Evolutionary conservation across 2,329 filamentous ascomycete genomes (phyloP).

Genomic region (Cercospora sp.): DNA sequence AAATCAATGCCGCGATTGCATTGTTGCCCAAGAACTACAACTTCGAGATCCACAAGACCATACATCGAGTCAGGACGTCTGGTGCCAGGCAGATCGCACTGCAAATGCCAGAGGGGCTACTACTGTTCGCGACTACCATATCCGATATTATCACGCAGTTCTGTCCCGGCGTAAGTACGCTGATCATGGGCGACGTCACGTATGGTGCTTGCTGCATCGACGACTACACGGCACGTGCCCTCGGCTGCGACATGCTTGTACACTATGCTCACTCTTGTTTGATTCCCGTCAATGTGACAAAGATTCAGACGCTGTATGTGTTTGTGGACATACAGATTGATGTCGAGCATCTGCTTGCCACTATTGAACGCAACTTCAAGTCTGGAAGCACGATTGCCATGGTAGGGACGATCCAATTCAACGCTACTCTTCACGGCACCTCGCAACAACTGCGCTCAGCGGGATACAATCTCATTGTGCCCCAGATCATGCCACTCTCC

Average conservation of each 20-base stretch:
- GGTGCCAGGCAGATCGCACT: slow-evolving; percentile 81
- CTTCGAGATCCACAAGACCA: slow-evolving; percentile 98
- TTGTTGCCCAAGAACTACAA: slow-evolving; percentile 95
- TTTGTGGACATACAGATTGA: slow-evolving; percentile 99
- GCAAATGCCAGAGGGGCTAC: slow-evolving; percentile 94
- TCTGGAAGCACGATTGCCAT: slow-evolving; percentile 84
- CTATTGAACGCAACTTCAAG: slow-evolving; percentile 83
- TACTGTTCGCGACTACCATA: slow-evolving; percentile 95
- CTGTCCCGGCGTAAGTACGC: slow-evolving; percentile 83
- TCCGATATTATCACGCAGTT: slow-evolving; percentile 95
- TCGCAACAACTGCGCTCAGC: slow-evolving; percentile 74
- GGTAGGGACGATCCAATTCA: slow-evolving; percentile 98
- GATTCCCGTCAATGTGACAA: slow-evolving; percentile 93
- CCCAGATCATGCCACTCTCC: slow-evolving; percentile 87
- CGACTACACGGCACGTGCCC: slow-evolving; percentile 90
- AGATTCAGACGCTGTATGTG: slow-evolving; percentile 95
- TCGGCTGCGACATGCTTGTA: slow-evolving; percentile 90
- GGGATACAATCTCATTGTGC: slow-evolving; percentile 82
- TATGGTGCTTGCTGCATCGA: slow-evolving; percentile 99
- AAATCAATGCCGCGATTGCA: slow-evolving; percentile 81
- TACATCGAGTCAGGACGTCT: slow-evolving; percentile 83
- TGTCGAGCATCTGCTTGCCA: slow-evolving; percentile 79
- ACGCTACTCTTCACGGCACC: slow-evolving; percentile 89
- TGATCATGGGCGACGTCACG: slow-evolving; percentile 99
- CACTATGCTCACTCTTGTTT: slow-evolving; percentile 97